Evolutionary conservation across 805 yeast species (phyloP), one percentile per base, ranked within the genome.

Genomic region (Clavispora phyllophila): DNA sequence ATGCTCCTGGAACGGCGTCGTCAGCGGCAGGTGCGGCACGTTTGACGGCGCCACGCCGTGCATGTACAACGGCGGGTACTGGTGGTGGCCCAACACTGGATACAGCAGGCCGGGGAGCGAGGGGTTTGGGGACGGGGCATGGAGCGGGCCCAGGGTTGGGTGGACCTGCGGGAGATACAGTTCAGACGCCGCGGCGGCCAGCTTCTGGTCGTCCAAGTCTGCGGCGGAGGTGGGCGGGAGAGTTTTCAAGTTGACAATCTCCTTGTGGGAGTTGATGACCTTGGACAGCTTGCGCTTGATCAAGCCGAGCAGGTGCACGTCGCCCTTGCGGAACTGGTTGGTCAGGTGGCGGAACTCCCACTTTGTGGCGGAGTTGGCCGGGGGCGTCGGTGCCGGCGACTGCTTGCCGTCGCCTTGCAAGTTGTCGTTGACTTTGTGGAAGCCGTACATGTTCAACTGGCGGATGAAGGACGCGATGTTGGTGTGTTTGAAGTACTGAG

Each of bases 281-380:
- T 66, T 67, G 35, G 64, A 62, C 31, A 93, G 78, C 37, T 96
- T 68, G 47, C 98, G 73, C 61, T 87, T 90, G 58, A 90, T 91
- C 13, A 76, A 70, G 42, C 85, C 77, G 47, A 90, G 65, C 9
- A 84, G 72, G 35, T 82, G 93, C 13, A 79, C 63, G 59, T 89
- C 93, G 33, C 96, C 96, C 40, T 87, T 82, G 50, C 79, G 76
- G 65, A 90, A 90, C 46, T 76, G 74, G 27, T 84, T 87, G 3
- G 87, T 81, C 22, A 86, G 78, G 60, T 90, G 98, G 44, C 82
- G 81, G 63, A 90, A 90, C 66, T 91, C 97, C 98, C 98, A 90
- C 37, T 53, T 52, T 42, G 51, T 48, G 39, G 51, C 39, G 34
- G 54, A 39, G 38, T 55, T 59, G 56, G 45, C 60, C 46, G 26